Conservation (phyloP, 331 rosid species). For the Stylosanthes scabra region DNA sequence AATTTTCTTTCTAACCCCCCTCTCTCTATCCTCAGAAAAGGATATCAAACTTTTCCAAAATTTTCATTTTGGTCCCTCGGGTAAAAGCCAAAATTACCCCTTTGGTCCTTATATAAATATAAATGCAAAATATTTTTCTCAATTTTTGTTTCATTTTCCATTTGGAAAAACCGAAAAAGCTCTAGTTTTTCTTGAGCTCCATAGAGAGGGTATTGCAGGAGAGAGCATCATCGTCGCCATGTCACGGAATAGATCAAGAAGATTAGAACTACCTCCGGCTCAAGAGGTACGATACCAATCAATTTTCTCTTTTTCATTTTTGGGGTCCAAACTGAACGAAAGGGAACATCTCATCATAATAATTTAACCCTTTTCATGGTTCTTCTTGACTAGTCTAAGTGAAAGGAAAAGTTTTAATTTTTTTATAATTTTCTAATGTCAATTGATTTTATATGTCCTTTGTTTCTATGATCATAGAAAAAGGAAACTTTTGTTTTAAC, state of each 20-base stretch:
- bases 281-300: conserved; percentile 63
- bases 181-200: not conserved
- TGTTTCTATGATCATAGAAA: not conserved
- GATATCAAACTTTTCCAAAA: not conserved
- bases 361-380: not conserved
- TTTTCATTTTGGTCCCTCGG: conserved; percentile 39
- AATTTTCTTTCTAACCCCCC: conserved; percentile 2
- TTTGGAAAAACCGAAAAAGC: not conserved
- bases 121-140: not conserved
- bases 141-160: not conserved
- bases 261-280: conserved; percentile 79
- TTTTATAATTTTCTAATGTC: not conserved
- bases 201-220: not conserved
- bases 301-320: not conserved
- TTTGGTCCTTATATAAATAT: conserved; percentile 17
- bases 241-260: conserved; percentile 81
- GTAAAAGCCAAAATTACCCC: conserved; percentile 5
- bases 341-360: not conserved
- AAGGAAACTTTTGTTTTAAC: not conserved
- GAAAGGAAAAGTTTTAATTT: not conserved
- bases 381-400: not conserved
- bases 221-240: conserved; percentile 40
- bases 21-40: conserved; percentile 19
- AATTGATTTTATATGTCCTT: too few species aligned
- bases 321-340: not conserved